Conservation (phyloP, 225 moss, liverwort and hornwort species). For the Sphagnum contortum region DNA sequence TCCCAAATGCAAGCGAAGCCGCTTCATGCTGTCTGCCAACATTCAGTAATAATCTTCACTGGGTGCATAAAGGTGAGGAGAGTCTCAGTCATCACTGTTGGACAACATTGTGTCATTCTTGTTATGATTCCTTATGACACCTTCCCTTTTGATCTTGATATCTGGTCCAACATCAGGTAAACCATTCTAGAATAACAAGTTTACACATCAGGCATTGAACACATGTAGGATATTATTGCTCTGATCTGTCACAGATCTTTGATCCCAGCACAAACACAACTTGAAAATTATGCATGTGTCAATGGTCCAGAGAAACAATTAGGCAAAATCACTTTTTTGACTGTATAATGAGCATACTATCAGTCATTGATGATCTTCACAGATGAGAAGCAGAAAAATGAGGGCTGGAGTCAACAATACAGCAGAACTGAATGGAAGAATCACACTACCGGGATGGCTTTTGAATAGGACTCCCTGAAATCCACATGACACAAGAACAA, state of each 20-base stretch:
- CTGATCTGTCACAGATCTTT: too few relatives aligned
- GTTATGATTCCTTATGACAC: too few relatives aligned
- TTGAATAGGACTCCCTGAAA: slow-evolving; percentile 75
- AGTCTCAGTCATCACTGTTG: not conserved
- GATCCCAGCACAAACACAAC: not conserved
- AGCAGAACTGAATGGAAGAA: not conserved
- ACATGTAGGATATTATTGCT: too few relatives aligned
- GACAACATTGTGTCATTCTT: not conserved
- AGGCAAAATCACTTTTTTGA: not conserved
- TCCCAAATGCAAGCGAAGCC: slow-evolving; percentile 43
- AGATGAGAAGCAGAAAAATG: not conserved
- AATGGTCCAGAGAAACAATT: not conserved
- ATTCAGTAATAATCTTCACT: not conserved
- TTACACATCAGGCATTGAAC: too few relatives aligned
- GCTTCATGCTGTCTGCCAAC: slow-evolving; percentile 36
- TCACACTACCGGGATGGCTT: slow-evolving; percentile 46
- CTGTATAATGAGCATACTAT: not conserved
- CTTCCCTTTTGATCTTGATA: not conserved
- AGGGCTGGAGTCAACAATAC: too few relatives aligned
- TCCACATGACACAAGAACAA: slow-evolving; percentile 66
- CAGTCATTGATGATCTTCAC: not conserved
- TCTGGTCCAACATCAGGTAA: not conserved
- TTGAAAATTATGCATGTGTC: not conserved
- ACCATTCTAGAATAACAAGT: not conserved
- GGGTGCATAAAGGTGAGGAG: too few relatives aligned